Evolutionary conservation across 1,139 yeast genomes (phyloP).

Genomic region (Blastobotrys apis): DNA sequence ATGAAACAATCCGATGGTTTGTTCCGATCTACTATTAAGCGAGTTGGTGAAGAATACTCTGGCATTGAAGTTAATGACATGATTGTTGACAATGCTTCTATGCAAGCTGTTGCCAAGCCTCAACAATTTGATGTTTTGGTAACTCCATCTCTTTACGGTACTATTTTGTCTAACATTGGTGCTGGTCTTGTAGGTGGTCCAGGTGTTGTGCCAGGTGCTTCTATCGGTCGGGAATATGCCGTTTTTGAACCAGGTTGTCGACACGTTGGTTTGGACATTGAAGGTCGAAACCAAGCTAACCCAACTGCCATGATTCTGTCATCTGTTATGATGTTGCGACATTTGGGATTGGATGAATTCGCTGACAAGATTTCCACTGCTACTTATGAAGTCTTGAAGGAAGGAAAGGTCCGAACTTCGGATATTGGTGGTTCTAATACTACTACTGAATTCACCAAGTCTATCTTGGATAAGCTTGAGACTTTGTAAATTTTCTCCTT

Average conservation of each 20-base stretch:
- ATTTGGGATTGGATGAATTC: slow-evolving; percentile 76
- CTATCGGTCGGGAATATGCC: slow-evolving; percentile 96
- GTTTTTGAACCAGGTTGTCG: slow-evolving; percentile 99
- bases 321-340: slow-evolving; percentile 87
- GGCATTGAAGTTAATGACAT: slow-evolving; percentile 80
- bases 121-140: slow-evolving; percentile 97
- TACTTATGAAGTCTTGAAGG: slow-evolving; percentile 83
- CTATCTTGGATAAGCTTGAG: slow-evolving; percentile 64
- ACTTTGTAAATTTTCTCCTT: slow-evolving; percentile 32
- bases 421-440: slow-evolving; percentile 89
- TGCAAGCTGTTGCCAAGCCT: slow-evolving; percentile 98
- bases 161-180: slow-evolving; percentile 95
- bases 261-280: slow-evolving; percentile 96
- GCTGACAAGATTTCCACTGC: slow-evolving; percentile 88
- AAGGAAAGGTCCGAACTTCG: slow-evolving; percentile 72
- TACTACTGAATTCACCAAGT: slow-evolving; percentile 91
- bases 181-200: slow-evolving; percentile 99
- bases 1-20: slow-evolving; percentile 99
- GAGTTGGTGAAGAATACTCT: slow-evolving; percentile 86
- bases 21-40: slow-evolving; percentile 90
- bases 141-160: slow-evolving; percentile 97
- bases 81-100: slow-evolving; percentile 97
- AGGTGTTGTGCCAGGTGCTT: slow-evolving; percentile 97
- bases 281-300: slow-evolving; percentile 93
- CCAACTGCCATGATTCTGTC: slow-evolving; percentile 97